Conservation (phyloP, 139 green algal genomes). For the Pseudopediastrum boryanum region DNA sequence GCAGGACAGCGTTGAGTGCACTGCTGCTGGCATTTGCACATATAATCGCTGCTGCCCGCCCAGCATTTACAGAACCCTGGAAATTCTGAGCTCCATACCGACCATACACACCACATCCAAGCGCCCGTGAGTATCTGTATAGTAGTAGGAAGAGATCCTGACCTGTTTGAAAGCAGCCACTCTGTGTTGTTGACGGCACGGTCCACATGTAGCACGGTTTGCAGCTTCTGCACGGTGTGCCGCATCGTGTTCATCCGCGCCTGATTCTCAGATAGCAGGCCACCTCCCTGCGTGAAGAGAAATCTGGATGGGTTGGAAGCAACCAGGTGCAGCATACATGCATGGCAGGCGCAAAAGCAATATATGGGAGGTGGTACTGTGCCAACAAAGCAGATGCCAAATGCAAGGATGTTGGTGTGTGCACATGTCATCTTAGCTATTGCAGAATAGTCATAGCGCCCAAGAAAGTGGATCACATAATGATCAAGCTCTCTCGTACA, state of each 20-base stretch:
- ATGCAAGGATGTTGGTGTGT: not conserved
- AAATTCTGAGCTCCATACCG: not conserved
- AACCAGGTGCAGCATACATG: not conserved
- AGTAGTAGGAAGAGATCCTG: not conserved
- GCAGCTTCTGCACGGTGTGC: conserved; percentile 25
- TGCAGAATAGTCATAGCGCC: not conserved
- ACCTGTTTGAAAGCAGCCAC: conserved; percentile 26
- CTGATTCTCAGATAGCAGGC: not conserved
- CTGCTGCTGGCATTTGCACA: not conserved
- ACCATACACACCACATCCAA: not conserved
- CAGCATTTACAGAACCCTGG: not conserved
- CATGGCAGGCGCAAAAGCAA: not conserved
- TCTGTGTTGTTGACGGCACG: conserved; percentile 23
- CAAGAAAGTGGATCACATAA: too few relatives aligned
- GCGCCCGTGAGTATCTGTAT: not conserved
- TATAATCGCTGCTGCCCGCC: too few relatives aligned
- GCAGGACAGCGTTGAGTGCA: not conserved
- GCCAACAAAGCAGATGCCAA: not conserved
- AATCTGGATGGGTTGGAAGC: too few relatives aligned
- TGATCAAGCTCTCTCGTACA: too few relatives aligned
- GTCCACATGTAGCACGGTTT: conserved; percentile 18
- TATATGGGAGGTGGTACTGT: too few relatives aligned
- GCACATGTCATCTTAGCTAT: not conserved
- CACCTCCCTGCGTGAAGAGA: conserved; percentile 13
- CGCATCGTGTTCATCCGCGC: not conserved